A percentile compares a stretch with the other conserved stretches of the same genome.
Evolutionary conservation across 176 grass and related monocot species (phyloP).

Genomic region (Oropetium thomaeum): DNA sequence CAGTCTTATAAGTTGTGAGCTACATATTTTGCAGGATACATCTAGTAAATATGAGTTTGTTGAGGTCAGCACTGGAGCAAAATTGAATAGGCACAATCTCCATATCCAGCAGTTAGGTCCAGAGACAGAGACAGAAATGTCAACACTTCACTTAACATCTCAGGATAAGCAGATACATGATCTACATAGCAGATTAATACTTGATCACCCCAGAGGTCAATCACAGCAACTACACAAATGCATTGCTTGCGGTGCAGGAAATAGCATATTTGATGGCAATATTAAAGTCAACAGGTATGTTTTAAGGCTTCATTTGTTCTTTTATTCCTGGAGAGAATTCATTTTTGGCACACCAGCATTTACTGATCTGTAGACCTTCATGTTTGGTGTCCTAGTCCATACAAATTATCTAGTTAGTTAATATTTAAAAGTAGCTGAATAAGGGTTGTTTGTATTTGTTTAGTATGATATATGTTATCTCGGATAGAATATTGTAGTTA

Average conservation of each 20-base stretch:
- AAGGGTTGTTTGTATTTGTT: background rate
- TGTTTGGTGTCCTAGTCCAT: background rate
- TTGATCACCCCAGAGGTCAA: conserved; percentile 72
- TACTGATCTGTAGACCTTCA: background rate
- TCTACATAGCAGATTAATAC: conserved; percentile 89
- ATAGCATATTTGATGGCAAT: conserved; percentile 92
- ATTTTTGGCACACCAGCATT: background rate
- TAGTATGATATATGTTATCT: background rate
- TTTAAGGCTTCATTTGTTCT: background rate
- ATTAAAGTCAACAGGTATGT: conserved; percentile 89
- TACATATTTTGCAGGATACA: conserved; percentile 52
- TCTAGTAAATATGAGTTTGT: conserved; percentile 77
- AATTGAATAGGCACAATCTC: conserved; percentile 85
- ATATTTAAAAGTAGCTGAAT: background rate
- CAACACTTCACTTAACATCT: conserved; percentile 75
- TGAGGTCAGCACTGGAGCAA: conserved; percentile 82
- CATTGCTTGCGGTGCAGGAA: conserved; percentile 73
- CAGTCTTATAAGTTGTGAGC: conserved; percentile 15
- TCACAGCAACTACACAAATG: conserved; percentile 90
- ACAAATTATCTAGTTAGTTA: background rate
- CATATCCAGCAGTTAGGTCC: conserved; percentile 85
- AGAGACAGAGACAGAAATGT: conserved; percentile 66
- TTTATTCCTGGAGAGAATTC: background rate
- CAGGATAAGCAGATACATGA: conserved; percentile 89
- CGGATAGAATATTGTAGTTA: background rate